Conservation (phyloP, 148 eudicot genomes). For the Rhododendron simsii region DNA sequence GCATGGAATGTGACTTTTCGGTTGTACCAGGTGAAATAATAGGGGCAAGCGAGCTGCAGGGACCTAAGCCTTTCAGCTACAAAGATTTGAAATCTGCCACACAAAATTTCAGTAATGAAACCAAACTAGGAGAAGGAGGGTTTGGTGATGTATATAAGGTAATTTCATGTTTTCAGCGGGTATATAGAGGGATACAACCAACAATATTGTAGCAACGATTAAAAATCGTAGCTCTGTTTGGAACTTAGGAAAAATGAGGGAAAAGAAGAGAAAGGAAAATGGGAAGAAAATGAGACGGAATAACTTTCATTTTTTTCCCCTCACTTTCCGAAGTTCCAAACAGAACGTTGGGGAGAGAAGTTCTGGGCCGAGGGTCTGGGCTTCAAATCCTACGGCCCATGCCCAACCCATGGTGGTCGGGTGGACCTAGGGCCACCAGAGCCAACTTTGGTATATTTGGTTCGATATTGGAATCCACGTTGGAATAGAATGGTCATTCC, state of each 20-base stretch:
- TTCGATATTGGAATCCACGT: too few relatives aligned
- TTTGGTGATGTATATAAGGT: slow-evolving; percentile 45
- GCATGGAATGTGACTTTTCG: not conserved
- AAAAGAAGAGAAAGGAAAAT: not conserved
- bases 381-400: not conserved
- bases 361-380: not conserved
- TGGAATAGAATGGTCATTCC: too few relatives aligned
- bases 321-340: too few relatives aligned
- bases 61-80: slow-evolving; percentile 35
- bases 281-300: too few relatives aligned
- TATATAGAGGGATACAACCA: not conserved
- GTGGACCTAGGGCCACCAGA: not conserved
- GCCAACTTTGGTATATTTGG: not conserved
- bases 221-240: not conserved
- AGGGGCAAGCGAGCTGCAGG: slow-evolving; percentile 43
- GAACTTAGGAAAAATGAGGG: not conserved
- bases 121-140: slow-evolving; percentile 47
- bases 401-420: not conserved
- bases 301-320: too few relatives aligned
- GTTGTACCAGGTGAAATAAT: slow-evolving; percentile 24
- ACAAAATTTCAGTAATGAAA: slow-evolving; percentile 30
- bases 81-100: slow-evolving; percentile 43
- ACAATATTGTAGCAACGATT: not conserved
- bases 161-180: not conserved
- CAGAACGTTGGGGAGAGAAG: not conserved